Conservation (phyloP, 139 green algal genomes). For the Desmodesmus armatus region DNA sequence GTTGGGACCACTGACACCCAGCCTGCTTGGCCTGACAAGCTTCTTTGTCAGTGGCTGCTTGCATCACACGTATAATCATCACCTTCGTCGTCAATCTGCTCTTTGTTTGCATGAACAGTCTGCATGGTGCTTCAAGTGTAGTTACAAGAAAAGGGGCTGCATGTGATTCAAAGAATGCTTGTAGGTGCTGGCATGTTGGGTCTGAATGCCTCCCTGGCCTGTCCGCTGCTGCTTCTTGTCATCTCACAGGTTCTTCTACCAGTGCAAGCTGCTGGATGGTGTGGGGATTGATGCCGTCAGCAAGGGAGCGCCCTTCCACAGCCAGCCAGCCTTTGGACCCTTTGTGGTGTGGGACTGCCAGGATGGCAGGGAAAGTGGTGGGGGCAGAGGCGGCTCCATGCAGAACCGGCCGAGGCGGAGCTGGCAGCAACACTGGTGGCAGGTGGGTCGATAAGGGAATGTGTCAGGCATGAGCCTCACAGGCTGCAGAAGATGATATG, state of each 20-base stretch:
- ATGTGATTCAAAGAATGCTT: too few species aligned
- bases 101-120: background rate
- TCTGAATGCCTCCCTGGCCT: background rate
- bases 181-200: background rate
- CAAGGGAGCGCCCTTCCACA: slow-evolving; percentile 64
- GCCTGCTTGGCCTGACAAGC: too few species aligned
- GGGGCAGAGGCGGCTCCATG: slow-evolving; percentile 56
- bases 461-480: too few species aligned
- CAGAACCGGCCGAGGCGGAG: slow-evolving; percentile 66
- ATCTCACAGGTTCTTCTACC: slow-evolving; percentile 76
- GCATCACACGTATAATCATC: too few species aligned
- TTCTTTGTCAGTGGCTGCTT: too few species aligned
- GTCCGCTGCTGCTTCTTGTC: slow-evolving; percentile 4
- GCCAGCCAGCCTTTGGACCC: slow-evolving; percentile 5
- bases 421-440: slow-evolving; percentile 61
- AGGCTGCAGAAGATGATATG: too few species aligned
- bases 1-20: background rate
- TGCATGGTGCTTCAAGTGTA: background rate
- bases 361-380: slow-evolving; percentile 64
- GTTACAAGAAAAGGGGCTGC: too few species aligned
- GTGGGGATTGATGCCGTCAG: slow-evolving; percentile 39
- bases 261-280: slow-evolving; percentile 60
- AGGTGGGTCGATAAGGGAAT: slow-evolving; percentile 52
- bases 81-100: background rate
- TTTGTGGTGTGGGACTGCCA: slow-evolving; percentile 59